Evolutionary conservation across 495 filamentous ascomycete genomes (phyloP), one percentile per base, ranked within the genome.

Genomic region (Penicillium coffeae): DNA sequence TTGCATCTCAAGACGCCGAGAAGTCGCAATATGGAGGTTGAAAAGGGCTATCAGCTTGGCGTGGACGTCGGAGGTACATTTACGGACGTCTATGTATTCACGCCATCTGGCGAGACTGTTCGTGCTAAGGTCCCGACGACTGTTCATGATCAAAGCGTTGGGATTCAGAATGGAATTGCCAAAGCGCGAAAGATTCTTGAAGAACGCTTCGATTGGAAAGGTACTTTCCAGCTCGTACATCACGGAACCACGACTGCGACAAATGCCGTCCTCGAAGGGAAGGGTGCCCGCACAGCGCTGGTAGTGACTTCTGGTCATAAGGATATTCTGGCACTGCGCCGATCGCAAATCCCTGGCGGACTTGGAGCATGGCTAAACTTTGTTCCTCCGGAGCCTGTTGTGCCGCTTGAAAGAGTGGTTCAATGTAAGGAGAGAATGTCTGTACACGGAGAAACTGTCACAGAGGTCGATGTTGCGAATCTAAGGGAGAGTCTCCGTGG

Each of bases 101-200:
- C 68, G 5, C 73, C 73, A 6, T 47, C 66, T 9, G 68, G 72
- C 3, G 51, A 67, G 8, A 65, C 60, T 0, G 65, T 70, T 7
- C 60, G 74, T 8, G 68, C 74, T 4, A 78, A 78, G 42, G 70
- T 76, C 2, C 75, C 69, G n/a, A 74, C 73, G 3, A 76, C 73
- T 3, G 63, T 64, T 27, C 48, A 60, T 3, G 74, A 77, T 47
- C 75, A 77, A 51, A 75, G 70, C 38, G 64, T 78, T 34, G 74
- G 70, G 0, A 74, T 78, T 19, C 63, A 69, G 18, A 56, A 75
- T 9, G 72, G 72, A 12, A 70, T 75, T 21, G 27, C 45, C 1
- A 68, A 74, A 47, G 65, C 67, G 2, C 63, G 71, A 2, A 50
- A 65, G 43, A 36, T 58, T 40, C 48, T 68, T 0, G 40, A 62